Evolutionary conservation across 257 asterid genomes (phyloP), one percentile per base, ranked within the genome.

Genomic region (Leonotis leonurus): DNA sequence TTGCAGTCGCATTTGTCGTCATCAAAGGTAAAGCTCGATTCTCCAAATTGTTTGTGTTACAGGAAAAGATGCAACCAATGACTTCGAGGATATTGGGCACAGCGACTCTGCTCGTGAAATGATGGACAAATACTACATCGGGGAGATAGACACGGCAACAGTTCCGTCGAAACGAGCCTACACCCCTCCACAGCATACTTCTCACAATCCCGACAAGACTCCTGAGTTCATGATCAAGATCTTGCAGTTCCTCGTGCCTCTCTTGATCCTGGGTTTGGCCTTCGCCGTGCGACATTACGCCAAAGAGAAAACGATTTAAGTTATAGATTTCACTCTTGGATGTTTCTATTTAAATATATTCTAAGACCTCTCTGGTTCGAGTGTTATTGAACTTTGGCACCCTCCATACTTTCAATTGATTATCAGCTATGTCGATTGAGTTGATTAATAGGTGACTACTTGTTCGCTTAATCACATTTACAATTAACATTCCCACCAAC

Each of bases 51-150:
- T 40, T n/a, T 54, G 21, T 48, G 21, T 32, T 75, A 60, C 81
- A 90, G 97, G 95, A 32, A 90, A 90, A 66, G 97, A 88, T 62
- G 96, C 95, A 44, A 85, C 90, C 17, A 74, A 81, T 43, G 96
- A 85, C 74, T 88, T 88, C 16, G 85, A 78, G 65, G 87, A 81
- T 25, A 74, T 83, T 3, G 86, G 90, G 40, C 90, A 83, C 62
- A 80, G 83, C 25, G 83, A 65, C 66, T 45, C 77, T 3, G 90
- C 90, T 27, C 52, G 83, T 69, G 86, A 74, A 40, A 75, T 73
- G 86, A 65, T 83, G 84, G 75, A 68, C 1, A 74, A 78, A 55
- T 80, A 75, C 67, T 59, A 65, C 67, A 70, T 78, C 10, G 90
- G 90, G 52, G 81, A 70, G 41, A 73, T 83, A 11, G 87, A 80